These are phyloP conservation scores for Sesbania bispinosa DNA, from an alignment of 306 rosid species.

Conservation along the genomic window DNA sequence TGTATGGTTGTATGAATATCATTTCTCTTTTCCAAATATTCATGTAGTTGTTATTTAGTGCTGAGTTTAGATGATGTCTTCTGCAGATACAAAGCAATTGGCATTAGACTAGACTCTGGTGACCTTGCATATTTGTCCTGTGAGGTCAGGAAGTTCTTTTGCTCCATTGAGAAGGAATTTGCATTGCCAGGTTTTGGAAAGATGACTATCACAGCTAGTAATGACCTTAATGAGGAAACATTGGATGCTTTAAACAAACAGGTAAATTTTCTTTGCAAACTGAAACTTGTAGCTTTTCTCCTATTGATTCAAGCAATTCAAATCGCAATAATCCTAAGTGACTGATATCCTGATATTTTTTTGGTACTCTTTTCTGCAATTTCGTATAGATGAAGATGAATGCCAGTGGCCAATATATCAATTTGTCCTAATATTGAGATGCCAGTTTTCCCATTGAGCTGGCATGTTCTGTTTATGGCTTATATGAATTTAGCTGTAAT, in stretches of 20 bases:
- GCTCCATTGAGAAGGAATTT: slow-evolving; percentile 69
- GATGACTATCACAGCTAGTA: slow-evolving; percentile 75
- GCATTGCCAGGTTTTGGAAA: slow-evolving; percentile 61
- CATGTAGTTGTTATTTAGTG: neutral
- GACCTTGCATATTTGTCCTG: slow-evolving; percentile 87
- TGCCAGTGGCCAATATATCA: neutral
- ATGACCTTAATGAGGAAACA: slow-evolving; percentile 96
- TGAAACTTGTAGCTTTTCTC: slow-evolving; percentile 10
- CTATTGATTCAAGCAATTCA: slow-evolving; percentile 12
- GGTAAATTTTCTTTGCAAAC: slow-evolving; percentile 36
- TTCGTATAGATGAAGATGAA: neutral
- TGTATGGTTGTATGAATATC: no score
- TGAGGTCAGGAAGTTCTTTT: slow-evolving; percentile 69
- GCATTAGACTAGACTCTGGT: slow-evolving; percentile 94
- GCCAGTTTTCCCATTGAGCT: neutral
- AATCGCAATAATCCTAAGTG: no score
- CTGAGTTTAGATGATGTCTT: slow-evolving; percentile 29
- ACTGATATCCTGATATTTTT: neutral
- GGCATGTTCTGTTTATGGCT: neutral
- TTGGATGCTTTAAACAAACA: slow-evolving; percentile 96
- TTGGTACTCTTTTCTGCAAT: neutral
- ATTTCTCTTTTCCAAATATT: slow-evolving; percentile 10
- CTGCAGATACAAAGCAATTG: slow-evolving; percentile 77
- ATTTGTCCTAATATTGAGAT: neutral
- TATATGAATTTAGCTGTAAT: neutral